Conservation (phyloP, 2,329 filamentous ascomycete species). For the Pyrenochaeta sp. region DNA sequence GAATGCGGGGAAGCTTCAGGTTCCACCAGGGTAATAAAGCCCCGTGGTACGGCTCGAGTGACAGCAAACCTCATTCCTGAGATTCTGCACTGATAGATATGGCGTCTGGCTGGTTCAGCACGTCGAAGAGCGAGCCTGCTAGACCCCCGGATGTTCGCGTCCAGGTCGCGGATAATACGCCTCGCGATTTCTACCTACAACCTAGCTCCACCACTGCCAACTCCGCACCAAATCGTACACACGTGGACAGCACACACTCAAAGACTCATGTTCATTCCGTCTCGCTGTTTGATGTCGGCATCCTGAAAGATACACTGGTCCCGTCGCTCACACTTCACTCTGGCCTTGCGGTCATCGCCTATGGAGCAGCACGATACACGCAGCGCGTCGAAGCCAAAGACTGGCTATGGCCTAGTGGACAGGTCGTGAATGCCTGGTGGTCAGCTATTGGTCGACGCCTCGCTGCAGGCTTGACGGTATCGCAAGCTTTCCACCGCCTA, state of each 20-base stretch:
- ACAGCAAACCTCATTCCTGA: conserved; percentile 6
- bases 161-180: conserved; percentile 41
- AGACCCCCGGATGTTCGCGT: conserved; percentile 41
- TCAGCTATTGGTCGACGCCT: conserved; percentile 64
- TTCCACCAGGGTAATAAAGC: conserved; percentile 17
- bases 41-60: conserved; percentile 4
- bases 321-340: conserved; percentile 65
- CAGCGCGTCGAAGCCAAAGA: conserved; percentile 68
- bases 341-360: conserved; percentile 61
- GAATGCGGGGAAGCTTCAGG: conserved; percentile 35
- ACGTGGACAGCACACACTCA: conserved; percentile 43
- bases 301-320: conserved; percentile 62
- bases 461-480: conserved; percentile 56
- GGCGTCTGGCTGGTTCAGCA: conserved; percentile 41
- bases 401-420: conserved; percentile 65
- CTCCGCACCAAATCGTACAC: conserved; percentile 13
- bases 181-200: conserved; percentile 44
- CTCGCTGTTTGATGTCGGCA: conserved; percentile 56
- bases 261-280: conserved; percentile 41
- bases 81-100: conserved; percentile 19
- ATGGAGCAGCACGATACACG: conserved; percentile 60
- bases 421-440: conserved; percentile 68
- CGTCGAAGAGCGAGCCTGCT: conserved; percentile 26
- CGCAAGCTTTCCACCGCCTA: conserved; percentile 58
- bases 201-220: conserved; percentile 32